Percentiles rank a stretch among this genome's conserved stretches.
These are phyloP conservation scores for Marasmius fiardii DNA, from an alignment of 1,284 basidiomycete genomes.

Conservation along the genomic window DNA sequence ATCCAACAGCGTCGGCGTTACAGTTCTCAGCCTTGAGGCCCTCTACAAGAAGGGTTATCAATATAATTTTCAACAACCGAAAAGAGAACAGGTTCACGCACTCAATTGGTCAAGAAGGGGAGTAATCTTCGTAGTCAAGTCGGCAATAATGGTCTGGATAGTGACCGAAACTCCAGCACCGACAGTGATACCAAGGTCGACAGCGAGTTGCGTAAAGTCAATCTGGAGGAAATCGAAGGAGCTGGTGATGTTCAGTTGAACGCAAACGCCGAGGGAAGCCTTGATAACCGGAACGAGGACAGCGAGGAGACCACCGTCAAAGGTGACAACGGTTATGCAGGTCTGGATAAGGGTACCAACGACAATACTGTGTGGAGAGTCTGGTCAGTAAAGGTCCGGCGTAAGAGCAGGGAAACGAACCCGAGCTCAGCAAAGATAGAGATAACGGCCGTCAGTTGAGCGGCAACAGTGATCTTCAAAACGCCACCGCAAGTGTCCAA, in stretches of 20 bases:
- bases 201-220: background rate
- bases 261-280: background rate
- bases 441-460: background rate
- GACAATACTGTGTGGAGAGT: background rate
- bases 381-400: background rate
- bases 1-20: background rate
- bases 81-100: background rate
- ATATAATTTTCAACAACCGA: background rate
- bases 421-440: background rate
- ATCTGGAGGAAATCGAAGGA: background rate
- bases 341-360: background rate
- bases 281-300: slow-evolving; percentile 1
- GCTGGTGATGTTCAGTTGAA: background rate
- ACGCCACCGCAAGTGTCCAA: background rate
- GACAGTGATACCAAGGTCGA: background rate
- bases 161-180: background rate
- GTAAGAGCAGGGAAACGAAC: background rate
- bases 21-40: background rate
- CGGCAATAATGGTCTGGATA: background rate
- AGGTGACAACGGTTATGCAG: background rate
- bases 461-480: background rate
- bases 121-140: background rate
- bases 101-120: background rate
- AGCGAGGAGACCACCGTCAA: background rate
- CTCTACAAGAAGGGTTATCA: background rate